Evolutionary conservation across 352 stramenopile genomes (phyloP).

Genomic region (Phytophthora crassamura): DNA sequence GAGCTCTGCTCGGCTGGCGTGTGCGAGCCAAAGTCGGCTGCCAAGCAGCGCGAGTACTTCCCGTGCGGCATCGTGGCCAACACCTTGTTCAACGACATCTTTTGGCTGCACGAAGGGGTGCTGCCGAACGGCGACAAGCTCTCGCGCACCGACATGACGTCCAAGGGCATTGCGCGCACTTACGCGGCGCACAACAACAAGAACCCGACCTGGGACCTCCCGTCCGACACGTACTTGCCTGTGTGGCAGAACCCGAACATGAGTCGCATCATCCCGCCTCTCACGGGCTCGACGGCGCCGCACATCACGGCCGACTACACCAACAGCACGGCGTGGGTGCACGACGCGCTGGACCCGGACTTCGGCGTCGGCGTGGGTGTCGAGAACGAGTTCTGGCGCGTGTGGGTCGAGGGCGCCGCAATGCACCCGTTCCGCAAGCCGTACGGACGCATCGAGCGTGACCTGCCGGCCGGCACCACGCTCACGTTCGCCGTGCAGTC

Average conservation of each 20-base stretch:
- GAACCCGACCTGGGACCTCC: conserved; percentile 63
- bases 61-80: conserved; percentile 81
- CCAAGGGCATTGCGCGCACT: conserved; percentile 50
- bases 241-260: conserved; percentile 81
- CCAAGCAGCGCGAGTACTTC: conserved; percentile 56
- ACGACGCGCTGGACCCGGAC: conserved; percentile 52
- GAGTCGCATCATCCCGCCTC: conserved; percentile 71
- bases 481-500: conserved; percentile 83
- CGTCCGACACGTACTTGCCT: conserved; percentile 47
- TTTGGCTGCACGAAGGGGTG: conserved; percentile 72
- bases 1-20: conserved; percentile 44
- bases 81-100: conserved; percentile 89
- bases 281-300: conserved; percentile 23
- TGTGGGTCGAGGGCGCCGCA: conserved; percentile 75
- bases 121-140: conserved; percentile 57
- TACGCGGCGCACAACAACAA: conserved; percentile 66
- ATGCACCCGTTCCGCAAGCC: conserved; percentile 73
- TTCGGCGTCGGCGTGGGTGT: conserved; percentile 57
- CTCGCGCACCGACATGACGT: conserved; percentile 44
- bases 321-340: conserved; percentile 80
- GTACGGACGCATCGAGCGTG: conserved; percentile 64
- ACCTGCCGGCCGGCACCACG: conserved; percentile 58
- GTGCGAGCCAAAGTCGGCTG: conserved; percentile 33
- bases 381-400: conserved; percentile 80
- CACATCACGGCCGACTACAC: conserved; percentile 69